Base-by-base conservation (phyloP, 306 rosid species). In the Trifolium fragiferum region DNA sequence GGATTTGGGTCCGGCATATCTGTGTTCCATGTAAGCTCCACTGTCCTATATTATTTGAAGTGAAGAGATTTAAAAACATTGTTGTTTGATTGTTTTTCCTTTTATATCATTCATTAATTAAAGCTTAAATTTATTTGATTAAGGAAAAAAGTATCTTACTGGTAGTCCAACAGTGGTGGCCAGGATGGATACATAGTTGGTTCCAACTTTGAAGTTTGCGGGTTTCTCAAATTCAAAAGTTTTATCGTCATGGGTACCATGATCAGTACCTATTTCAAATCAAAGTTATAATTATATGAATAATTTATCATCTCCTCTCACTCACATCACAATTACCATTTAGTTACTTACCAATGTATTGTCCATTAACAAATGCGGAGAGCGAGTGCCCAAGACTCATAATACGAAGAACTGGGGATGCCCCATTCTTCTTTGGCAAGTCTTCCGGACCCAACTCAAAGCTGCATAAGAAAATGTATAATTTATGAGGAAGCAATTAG, bases 21-120 rank as follows among this genome's bases (percentile, higher is more conserved):
- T 89, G 77, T 82, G 93, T 62, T 95, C 99, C 99, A 95, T 89
- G 86, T 95, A 95, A 35, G 98, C 89, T 84, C 98, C 99, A 44
- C 98, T 90, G 73, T 95, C 97, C 97, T 94, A 76, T 62, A 62
- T 12, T 59, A 3, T 13, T 59, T 12, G 18, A 27, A 25, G 9
- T 14, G 27, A 6, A 35, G 8, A 6, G 40, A 35, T 35, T 35
- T 6, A 11, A 25, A 58, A 23, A 11, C 64, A 58, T 23, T 13
- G 1, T 25, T 4, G 8, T 23, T 10, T 15, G 12, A 8, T 57
- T 7, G 0, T 57, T 6, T 57, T 7, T 57, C 35, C 2, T 57
- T 7, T 12, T 23, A 4, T 14, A 2, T 12, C 2, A 1, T 9
- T 12, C 2, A 1, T 9, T 53, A 19, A n/a, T 47, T 47, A 47